These are phyloP conservation scores for Aspergillus thermomutatus DNA, from an alignment of 2,329 filamentous ascomycete genomes.

Conservation along the genomic window DNA sequence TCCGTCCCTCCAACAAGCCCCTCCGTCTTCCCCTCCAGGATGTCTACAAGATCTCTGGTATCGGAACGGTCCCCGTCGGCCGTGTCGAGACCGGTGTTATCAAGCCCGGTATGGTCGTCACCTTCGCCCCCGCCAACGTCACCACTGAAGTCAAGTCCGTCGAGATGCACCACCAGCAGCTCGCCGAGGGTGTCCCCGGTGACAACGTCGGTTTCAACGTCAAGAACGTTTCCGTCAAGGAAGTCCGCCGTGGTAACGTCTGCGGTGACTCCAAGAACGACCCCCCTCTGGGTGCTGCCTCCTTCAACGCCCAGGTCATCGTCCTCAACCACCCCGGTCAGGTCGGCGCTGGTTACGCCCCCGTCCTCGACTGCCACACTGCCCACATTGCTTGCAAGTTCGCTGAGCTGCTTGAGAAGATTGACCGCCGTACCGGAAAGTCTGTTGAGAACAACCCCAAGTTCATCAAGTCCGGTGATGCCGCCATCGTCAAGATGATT, in stretches of 20 bases:
- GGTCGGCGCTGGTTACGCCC: conserved; percentile 98
- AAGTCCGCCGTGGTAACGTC: conserved; percentile 99
- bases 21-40: conserved; percentile 99
- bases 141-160: conserved; percentile 99
- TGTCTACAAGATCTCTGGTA: conserved; percentile 99
- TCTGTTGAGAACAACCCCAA: conserved; percentile 87
- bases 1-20: conserved; percentile 96
- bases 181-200: conserved; percentile 88
- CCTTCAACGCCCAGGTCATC: conserved; percentile 99
- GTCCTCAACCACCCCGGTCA: conserved; percentile 99
- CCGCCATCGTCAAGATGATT: conserved; percentile 99
- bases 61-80: conserved; percentile 98
- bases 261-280: conserved; percentile 99
- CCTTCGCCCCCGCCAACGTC: conserved; percentile 96
- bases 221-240: conserved; percentile 99
- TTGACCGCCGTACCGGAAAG: conserved; percentile 99
- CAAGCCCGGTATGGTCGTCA: conserved; percentile 80
- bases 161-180: conserved; percentile 99
- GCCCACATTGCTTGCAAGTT: conserved; percentile 99
- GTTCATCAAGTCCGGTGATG: conserved; percentile 99
- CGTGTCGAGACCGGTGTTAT: conserved; percentile 99
- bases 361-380: conserved; percentile 99
- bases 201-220: conserved; percentile 99
- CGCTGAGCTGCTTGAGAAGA: conserved; percentile 98
- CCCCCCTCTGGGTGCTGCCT: conserved; percentile 81